Percentiles rank a stretch among this genome's conserved stretches.
Conservation (phyloP, 2,329 filamentous ascomycete genomes). For the Pestalotiopsis sp. region DNA sequence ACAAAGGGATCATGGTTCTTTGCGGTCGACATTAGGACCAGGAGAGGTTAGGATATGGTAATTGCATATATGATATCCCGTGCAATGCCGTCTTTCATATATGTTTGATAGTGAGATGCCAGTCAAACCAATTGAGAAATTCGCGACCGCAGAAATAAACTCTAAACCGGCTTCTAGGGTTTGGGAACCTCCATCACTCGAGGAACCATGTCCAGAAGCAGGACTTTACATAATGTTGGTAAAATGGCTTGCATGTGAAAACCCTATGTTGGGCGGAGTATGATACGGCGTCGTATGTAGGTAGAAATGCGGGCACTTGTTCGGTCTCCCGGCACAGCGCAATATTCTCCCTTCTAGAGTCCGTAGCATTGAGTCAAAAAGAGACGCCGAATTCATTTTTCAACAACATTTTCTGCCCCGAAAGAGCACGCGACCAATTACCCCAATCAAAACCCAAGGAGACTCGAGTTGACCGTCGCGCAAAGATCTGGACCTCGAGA, state of each 20-base stretch:
- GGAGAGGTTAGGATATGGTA: not conserved
- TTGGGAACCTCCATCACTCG: not conserved
- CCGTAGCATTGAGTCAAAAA: not conserved
- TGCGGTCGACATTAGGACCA: not conserved
- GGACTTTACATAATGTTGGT: not conserved
- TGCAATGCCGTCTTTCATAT: no score
- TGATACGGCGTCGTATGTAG: not conserved
- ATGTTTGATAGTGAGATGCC: no score
- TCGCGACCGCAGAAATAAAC: no score
- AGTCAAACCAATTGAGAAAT: no score
- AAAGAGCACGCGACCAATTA: conserved; percentile 7
- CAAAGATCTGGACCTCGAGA: not conserved
- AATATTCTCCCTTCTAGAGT: not conserved
- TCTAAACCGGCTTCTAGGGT: not conserved
- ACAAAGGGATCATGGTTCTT: not conserved
- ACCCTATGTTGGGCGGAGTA: not conserved
- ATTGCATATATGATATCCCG: not conserved
- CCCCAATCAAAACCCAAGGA: not conserved
- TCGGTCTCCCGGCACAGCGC: not conserved
- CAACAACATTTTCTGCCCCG: not conserved
- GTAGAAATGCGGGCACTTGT: not conserved
- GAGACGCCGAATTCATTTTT: not conserved
- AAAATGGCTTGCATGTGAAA: not conserved
- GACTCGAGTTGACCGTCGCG: not conserved
- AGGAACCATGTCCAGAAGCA: not conserved